Percentiles rank a stretch among this genome's conserved stretches.
These are phyloP conservation scores for Aspergillus leporis DNA, from an alignment of 495 filamentous ascomycete genomes.

Conservation along the genomic window DNA sequence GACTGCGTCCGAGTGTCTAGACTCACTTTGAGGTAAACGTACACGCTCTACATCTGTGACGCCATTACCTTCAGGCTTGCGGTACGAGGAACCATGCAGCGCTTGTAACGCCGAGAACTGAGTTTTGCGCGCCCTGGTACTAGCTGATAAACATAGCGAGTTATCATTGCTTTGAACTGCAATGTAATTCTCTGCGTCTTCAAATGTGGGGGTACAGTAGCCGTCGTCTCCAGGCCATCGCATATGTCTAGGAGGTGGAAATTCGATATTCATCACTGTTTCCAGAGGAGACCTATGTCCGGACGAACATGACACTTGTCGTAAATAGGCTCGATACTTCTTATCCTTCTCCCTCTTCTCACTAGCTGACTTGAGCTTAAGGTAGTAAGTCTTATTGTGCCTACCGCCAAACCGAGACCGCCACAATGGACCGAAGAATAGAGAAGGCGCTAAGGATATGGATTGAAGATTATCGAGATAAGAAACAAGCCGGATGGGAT, in stretches of 20 bases:
- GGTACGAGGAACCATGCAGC: slow-evolving; percentile 25
- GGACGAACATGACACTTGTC: not conserved
- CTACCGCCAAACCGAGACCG: not conserved
- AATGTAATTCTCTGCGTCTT: slow-evolving; percentile 41
- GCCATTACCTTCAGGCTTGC: slow-evolving; percentile 15
- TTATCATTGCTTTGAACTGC: slow-evolving; percentile 13
- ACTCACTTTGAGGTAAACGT: slow-evolving; percentile 15
- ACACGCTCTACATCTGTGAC: slow-evolving; percentile 10
- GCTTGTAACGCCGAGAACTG: slow-evolving; percentile 38
- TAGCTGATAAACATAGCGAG: slow-evolving; percentile 9
- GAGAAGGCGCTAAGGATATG: no score
- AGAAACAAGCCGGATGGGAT: no score
- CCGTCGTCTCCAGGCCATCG: slow-evolving; percentile 47
- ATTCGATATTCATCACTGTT: slow-evolving; percentile 25
- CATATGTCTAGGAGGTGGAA: slow-evolving; percentile 40
- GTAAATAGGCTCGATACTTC: not conserved
- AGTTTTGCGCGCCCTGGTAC: slow-evolving; percentile 22
- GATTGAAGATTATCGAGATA: no score
- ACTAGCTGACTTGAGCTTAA: not conserved
- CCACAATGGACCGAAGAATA: no score
- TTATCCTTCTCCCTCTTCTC: not conserved
- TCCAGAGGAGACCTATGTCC: not conserved
- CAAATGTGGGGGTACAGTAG: slow-evolving; percentile 51
- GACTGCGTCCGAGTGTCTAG: slow-evolving; percentile 17
- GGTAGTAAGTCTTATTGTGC: not conserved